Percentiles rank a stretch among this genome's conserved stretches.
phyloP scores from a whole-genome alignment of 2,329 filamentous ascomycete species.

The Pseudophaeomoniella oleicola region DNA sequence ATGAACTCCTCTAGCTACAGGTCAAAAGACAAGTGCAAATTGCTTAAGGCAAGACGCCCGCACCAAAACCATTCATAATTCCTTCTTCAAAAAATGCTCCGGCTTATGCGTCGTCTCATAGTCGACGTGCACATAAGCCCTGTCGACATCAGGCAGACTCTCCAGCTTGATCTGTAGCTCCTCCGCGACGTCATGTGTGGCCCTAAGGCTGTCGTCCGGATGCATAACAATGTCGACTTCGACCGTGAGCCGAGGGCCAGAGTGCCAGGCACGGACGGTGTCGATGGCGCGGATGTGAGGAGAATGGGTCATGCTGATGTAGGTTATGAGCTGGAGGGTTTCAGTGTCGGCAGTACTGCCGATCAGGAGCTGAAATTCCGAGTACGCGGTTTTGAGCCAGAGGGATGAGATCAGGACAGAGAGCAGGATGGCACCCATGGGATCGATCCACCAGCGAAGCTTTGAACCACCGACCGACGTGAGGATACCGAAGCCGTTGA shows the following conservation, averaged over 20 bases:
- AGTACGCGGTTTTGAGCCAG: slow-evolving; percentile 75
- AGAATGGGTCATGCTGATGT: slow-evolving; percentile 88
- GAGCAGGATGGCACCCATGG: slow-evolving; percentile 73
- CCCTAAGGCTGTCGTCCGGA: slow-evolving; percentile 52
- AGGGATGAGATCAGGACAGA: slow-evolving; percentile 63
- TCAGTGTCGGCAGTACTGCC: slow-evolving; percentile 75
- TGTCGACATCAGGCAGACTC: slow-evolving; percentile 77
- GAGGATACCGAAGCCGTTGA: slow-evolving; percentile 86
- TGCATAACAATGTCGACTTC: slow-evolving; percentile 97
- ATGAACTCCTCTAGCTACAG: no score
- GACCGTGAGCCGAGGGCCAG: slow-evolving; percentile 73
- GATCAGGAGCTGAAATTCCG: slow-evolving; percentile 81
- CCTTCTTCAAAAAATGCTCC: slow-evolving; percentile 61
- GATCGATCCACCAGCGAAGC: slow-evolving; percentile 88
- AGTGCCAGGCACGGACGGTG: slow-evolving; percentile 88
- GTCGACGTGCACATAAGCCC: slow-evolving; percentile 93
- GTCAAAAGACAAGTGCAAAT: no score
- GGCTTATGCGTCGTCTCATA: slow-evolving; percentile 94
- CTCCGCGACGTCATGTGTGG: slow-evolving; percentile 87
- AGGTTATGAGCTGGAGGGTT: slow-evolving; percentile 87
- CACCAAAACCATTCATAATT: slow-evolving; percentile 28
- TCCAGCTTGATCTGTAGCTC: slow-evolving; percentile 89
- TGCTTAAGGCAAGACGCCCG: no score
- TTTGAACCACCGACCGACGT: slow-evolving; percentile 86
- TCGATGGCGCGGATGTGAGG: slow-evolving; percentile 69